Evolutionary conservation across 129 eudicot genomes (phyloP).

Genomic region (Mikania micrantha): DNA sequence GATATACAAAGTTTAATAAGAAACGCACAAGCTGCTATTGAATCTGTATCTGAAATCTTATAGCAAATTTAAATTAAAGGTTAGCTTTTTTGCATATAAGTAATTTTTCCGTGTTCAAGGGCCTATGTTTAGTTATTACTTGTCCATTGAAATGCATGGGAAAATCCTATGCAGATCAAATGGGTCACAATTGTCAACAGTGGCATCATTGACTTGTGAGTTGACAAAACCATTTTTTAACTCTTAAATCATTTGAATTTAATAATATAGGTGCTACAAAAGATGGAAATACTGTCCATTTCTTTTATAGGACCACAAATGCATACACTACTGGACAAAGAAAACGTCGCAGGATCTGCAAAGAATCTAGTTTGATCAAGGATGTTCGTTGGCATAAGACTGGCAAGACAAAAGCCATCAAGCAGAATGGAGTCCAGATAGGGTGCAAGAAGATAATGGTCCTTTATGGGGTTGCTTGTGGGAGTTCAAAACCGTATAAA

Average conservation of each 20-base stretch:
- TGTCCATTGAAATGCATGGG: background rate
- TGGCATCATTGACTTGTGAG: background rate
- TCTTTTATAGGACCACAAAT: slow-evolving; percentile 62
- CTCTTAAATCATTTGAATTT: slow-evolving; percentile 4
- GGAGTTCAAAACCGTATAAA: slow-evolving; percentile 56
- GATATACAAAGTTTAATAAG: background rate
- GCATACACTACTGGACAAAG: slow-evolving; percentile 84
- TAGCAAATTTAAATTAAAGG: background rate
- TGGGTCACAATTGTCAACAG: background rate
- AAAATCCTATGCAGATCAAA: background rate
- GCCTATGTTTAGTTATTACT: background rate
- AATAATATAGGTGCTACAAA: slow-evolving; percentile 63
- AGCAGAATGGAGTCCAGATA: slow-evolving; percentile 55
- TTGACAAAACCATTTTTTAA: background rate
- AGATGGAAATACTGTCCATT: slow-evolving; percentile 70
- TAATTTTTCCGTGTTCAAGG: background rate
- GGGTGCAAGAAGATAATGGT: slow-evolving; percentile 95
- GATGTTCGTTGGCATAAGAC: slow-evolving; percentile 96
- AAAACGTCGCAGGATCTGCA: slow-evolving; percentile 75
- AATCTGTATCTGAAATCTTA: background rate
- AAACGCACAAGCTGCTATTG: background rate
- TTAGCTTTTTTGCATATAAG: background rate
- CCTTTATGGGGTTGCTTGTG: slow-evolving; percentile 44
- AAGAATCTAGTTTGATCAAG: slow-evolving; percentile 25
- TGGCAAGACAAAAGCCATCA: slow-evolving; percentile 72